Evolutionary conservation across 306 rosid species (phyloP).

Genomic region (Erythrophleum fordii): DNA sequence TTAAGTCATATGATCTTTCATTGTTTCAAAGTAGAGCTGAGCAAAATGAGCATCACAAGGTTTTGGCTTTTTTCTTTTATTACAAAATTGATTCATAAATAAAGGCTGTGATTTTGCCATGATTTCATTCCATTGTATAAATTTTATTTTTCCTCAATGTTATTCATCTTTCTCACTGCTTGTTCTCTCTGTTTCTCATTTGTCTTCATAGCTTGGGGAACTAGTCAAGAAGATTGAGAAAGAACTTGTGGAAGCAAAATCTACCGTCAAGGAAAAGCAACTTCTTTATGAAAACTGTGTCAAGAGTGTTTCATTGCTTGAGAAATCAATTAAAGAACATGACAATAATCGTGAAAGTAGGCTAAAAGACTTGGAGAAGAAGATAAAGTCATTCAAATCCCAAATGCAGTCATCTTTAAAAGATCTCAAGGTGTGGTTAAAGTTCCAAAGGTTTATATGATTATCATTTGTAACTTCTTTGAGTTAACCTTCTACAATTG

Average conservation of each 20-base stretch:
- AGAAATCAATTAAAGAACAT: slow-evolving; percentile 89
- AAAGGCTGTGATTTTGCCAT: slow-evolving; percentile 6
- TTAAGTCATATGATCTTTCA: slow-evolving; percentile 78
- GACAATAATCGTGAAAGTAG: slow-evolving; percentile 74
- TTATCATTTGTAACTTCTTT: slow-evolving; percentile 1
- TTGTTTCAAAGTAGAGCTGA: slow-evolving; percentile 88
- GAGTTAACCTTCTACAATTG: slow-evolving; percentile 24
- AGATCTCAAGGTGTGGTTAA: slow-evolving; percentile 75
- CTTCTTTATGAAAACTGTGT: slow-evolving; percentile 62
- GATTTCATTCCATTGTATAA: not conserved
- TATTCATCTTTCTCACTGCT: slow-evolving; percentile 28
- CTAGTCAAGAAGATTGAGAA: slow-evolving; percentile 83
- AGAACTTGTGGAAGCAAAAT: slow-evolving; percentile 83
- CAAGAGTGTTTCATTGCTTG: slow-evolving; percentile 67
- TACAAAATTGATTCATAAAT: slow-evolving; percentile 15
- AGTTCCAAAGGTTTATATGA: slow-evolving; percentile 12
- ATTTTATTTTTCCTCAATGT: slow-evolving; percentile 13
- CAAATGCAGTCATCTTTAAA: slow-evolving; percentile 81
- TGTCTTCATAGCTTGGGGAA: slow-evolving; percentile 77
- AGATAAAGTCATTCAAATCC: slow-evolving; percentile 73
- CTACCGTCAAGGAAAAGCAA: slow-evolving; percentile 67
- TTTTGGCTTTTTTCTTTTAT: slow-evolving; percentile 41
- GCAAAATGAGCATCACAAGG: slow-evolving; percentile 98
- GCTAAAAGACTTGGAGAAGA: slow-evolving; percentile 82
- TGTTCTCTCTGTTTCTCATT: slow-evolving; percentile 14